Conservation (phyloP, 1,139 yeast genomes). For the Hemisphaericaspora xylanilytica region DNA sequence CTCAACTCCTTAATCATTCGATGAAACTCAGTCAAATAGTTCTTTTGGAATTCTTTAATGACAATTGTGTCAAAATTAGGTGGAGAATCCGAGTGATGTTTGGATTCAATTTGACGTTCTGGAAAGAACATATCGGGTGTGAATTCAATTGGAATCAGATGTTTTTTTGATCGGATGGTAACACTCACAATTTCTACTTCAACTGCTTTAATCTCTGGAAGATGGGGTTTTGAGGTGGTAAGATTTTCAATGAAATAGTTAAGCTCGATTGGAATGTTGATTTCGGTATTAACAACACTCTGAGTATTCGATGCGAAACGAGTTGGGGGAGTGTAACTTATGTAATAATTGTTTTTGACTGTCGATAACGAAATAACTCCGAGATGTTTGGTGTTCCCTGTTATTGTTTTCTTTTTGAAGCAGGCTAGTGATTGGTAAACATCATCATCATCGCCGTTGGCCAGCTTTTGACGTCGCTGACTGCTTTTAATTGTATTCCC, state of each 20-base stretch:
- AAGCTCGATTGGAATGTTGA: slow-evolving; percentile 37
- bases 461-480: slow-evolving; percentile 12
- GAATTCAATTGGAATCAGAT: slow-evolving; percentile 41
- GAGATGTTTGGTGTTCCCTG: slow-evolving; percentile 31
- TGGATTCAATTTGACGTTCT: slow-evolving; percentile 23
- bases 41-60: slow-evolving; percentile 27
- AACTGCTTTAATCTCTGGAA: slow-evolving; percentile 32
- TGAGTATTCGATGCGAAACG: slow-evolving; percentile 18
- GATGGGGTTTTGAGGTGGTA: slow-evolving; percentile 8
- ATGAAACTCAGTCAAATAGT: slow-evolving; percentile 28
- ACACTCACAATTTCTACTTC: slow-evolving; percentile 35
- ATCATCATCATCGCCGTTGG: slow-evolving; percentile 20
- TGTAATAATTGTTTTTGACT: slow-evolving; percentile 30
- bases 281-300: slow-evolving; percentile 16
- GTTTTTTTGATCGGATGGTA: slow-evolving; percentile 36
- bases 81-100: slow-evolving; percentile 8
- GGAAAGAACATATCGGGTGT: slow-evolving; percentile 41
- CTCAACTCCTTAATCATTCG: slow-evolving; percentile 34
- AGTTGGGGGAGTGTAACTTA: slow-evolving; percentile 35
- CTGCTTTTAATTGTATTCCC: slow-evolving; percentile 6
- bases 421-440: slow-evolving; percentile 34
- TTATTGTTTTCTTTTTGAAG: slow-evolving; percentile 35
- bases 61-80: slow-evolving; percentile 36
- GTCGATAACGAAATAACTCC: slow-evolving; percentile 40
- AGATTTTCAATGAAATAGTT: slow-evolving; percentile 26